phyloP scores from a whole-genome alignment of 345 rosid genomes.

The Arabis hirsuta region DNA sequence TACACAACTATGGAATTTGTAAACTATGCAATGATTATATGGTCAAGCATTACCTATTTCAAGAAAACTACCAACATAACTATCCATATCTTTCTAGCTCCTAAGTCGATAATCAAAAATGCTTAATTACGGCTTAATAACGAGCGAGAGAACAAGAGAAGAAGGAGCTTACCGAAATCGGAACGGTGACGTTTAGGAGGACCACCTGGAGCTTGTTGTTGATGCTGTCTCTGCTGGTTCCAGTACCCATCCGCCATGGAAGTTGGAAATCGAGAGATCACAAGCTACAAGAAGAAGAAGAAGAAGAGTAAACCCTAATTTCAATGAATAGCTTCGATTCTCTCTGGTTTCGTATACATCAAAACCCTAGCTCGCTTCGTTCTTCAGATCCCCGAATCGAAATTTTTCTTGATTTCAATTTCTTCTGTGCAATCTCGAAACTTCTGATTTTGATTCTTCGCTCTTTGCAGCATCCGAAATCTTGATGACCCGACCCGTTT shows the following conservation, averaged over 20 bases:
- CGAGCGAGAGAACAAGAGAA: background rate
- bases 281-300: background rate
- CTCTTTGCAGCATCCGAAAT: conserved; percentile 20
- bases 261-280: conserved; percentile 10
- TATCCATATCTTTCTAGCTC: background rate
- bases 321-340: conserved; percentile 8
- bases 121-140: background rate
- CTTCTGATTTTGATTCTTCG: conserved; percentile 27
- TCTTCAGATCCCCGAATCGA: background rate
- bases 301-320: conserved; percentile 20
- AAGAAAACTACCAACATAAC: background rate
- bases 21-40: background rate
- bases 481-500: conserved; percentile 31
- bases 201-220: conserved; percentile 51
- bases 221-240: conserved; percentile 56
- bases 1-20: background rate
- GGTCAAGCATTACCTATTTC: background rate
- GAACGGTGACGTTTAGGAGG: conserved; percentile 68
- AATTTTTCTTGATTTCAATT: background rate
- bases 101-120: background rate
- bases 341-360: background rate
- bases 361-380: conserved; percentile 16
- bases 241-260: conserved; percentile 77
- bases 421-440: background rate
- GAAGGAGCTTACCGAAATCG: conserved; percentile 55